phyloP scores from a whole-genome alignment of 345 rosid species.

The Euphorbia pulcherrima region DNA sequence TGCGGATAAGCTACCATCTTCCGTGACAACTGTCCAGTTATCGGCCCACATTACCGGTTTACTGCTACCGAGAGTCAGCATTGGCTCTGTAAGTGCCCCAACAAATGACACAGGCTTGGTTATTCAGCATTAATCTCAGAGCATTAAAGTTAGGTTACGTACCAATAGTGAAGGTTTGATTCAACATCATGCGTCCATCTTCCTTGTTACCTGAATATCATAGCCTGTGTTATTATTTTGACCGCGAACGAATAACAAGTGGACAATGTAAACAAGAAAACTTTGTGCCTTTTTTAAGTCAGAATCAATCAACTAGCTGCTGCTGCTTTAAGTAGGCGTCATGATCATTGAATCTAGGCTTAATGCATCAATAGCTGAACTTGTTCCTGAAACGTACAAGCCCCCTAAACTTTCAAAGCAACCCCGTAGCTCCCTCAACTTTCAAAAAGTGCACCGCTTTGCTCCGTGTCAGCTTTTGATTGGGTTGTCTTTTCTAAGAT shows the following conservation, averaged over 20 bases:
- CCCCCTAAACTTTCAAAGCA: too few species aligned
- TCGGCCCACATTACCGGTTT: conserved; percentile 82
- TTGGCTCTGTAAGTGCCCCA: conserved; percentile 51
- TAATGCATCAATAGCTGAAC: too few species aligned
- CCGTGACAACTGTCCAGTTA: conserved; percentile 85
- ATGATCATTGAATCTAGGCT: too few species aligned
- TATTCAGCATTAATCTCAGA: not conserved
- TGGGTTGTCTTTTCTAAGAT: too few species aligned
- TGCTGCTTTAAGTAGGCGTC: too few species aligned
- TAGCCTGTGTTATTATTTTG: not conserved
- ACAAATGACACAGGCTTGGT: not conserved
- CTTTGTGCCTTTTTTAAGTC: too few species aligned
- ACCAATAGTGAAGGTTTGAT: conserved; percentile 95
- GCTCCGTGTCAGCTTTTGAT: too few species aligned
- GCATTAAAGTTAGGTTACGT: conserved; percentile 17
- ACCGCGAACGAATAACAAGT: not conserved
- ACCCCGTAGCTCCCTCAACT: too few species aligned
- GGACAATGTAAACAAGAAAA: not conserved
- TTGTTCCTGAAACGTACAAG: too few species aligned
- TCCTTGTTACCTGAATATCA: conserved; percentile 62
- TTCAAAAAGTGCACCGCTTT: too few species aligned
- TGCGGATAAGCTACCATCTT: conserved; percentile 84
- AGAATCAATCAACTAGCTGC: too few species aligned
- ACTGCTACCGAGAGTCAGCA: conserved; percentile 82
- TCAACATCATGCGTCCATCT: conserved; percentile 66